Percentiles rank a stretch among this genome's conserved stretches.
Conservation (phyloP, 371 early-diverging fungal species). For the Rhizopus microsporus region DNA sequence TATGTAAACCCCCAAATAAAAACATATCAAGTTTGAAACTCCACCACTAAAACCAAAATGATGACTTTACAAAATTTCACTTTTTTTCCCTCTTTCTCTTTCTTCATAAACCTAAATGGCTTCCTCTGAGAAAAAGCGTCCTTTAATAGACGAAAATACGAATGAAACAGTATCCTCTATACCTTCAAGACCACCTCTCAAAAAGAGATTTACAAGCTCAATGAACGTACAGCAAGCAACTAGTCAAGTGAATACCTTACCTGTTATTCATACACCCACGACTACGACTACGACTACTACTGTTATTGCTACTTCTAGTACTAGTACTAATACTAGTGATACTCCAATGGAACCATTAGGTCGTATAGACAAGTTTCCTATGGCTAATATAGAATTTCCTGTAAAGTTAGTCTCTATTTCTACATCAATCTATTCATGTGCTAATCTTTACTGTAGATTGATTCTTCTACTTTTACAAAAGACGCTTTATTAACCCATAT, state of each 20-base stretch:
- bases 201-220: constrained; percentile 28
- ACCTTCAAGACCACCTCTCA: constrained; percentile 29
- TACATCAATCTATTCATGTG: background rate
- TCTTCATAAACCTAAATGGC: background rate
- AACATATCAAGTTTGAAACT: too few relatives aligned
- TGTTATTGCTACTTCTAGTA: constrained; percentile 13
- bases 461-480: constrained; percentile 19
- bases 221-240: constrained; percentile 15
- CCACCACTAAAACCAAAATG: too few relatives aligned
- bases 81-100: too few relatives aligned
- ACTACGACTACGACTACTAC: constrained; percentile 17
- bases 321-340: background rate
- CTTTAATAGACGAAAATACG: background rate
- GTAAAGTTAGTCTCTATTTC: background rate
- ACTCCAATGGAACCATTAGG: background rate
- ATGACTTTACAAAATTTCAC: too few relatives aligned
- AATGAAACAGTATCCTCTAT: background rate
- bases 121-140: constrained; percentile 1
- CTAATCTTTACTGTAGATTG: constrained; percentile 5
- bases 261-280: background rate
- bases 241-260: background rate
- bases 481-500: constrained; percentile 22
- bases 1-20: too few relatives aligned
- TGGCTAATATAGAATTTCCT: background rate
- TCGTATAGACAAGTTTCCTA: background rate